Conservation (phyloP, 2,329 filamentous ascomycete genomes). For the Aspergillus fumigatus region DNA sequence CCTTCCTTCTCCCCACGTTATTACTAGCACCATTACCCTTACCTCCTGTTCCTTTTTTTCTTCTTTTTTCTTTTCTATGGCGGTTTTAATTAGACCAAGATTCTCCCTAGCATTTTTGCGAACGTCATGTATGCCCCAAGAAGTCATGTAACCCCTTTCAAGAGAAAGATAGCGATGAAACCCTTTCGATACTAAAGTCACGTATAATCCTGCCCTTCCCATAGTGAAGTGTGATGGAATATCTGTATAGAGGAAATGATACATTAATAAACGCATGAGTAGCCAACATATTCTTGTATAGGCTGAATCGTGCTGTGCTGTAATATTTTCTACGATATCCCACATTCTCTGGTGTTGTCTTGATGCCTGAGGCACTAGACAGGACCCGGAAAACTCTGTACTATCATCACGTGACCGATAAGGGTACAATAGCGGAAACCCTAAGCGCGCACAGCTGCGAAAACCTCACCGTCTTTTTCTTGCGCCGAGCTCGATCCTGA, state of each 20-base stretch:
- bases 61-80: constrained; percentile 14
- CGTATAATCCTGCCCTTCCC: constrained; percentile 19
- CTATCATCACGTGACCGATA: constrained; percentile 26
- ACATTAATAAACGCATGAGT: constrained; percentile 4
- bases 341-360: background rate
- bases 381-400: fast-evolving
- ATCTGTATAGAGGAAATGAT: constrained; percentile 24
- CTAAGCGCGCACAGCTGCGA: constrained; percentile 30
- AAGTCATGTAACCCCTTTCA: constrained; percentile 38
- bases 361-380: constrained; percentile 13
- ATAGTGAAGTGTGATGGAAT: constrained; percentile 21
- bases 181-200: constrained; percentile 11
- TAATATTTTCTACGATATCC: no score
- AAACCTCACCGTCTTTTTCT: constrained; percentile 21
- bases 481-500: constrained; percentile 7
- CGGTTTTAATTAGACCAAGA: constrained; percentile 37
- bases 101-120: constrained; percentile 23
- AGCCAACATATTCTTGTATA: background rate
- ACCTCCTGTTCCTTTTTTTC: constrained; percentile 7
- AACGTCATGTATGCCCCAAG: constrained; percentile 36
- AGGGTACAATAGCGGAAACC: constrained; percentile 24
- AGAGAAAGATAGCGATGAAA: constrained; percentile 34
- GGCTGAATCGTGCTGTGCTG: background rate
- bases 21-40: constrained; percentile 9
- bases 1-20: constrained; percentile 11